Base-by-base conservation (phyloP, 345 rosid species). In the Lumnitzera racemosa region DNA sequence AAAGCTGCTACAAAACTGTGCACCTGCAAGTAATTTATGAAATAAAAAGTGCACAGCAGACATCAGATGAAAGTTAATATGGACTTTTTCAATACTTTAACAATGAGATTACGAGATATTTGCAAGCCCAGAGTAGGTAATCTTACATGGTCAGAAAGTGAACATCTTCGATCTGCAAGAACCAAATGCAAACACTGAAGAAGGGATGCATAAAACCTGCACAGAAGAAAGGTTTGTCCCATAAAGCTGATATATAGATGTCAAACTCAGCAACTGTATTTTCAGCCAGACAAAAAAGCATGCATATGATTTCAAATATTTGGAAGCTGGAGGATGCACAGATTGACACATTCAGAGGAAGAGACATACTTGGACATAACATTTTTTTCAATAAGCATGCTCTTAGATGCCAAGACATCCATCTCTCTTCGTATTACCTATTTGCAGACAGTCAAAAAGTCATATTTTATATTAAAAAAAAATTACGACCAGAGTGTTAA, bases 341-440 rank as follows among this genome's bases (percentile, higher is more conserved):
- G 46, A 47, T 49, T 12, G 41, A 55, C 53, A 12, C 63, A 24
- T 29, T 41, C 57, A 17, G 58, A 41, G 50, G 17, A 59, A 14
- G 53, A 41, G 48, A 43, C 51, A 65, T 70, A 89, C 98, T 88
- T 81, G 64, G 94, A 81, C 90, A 82, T 77, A 55, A 68, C 64
- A 63, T 41, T 73, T 61, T 84, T 87, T 74, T 92, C 94, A 29
- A 79, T 66, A 59, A 80, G 76, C 71, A 74, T 74, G 58, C 70
- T 72, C 75, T 74, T 83, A 59, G 84, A 78, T 51, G 84, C 83
- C 67, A 89, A 64, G 64, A 73, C 78, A 73, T 89, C 96, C 85
- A 87, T 82, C 69, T 87, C 83, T 81, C 86, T 89, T 70, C 96
- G 76, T 62, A 82, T 66, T 69, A 78, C 91, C 98, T 92, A 70